These are phyloP conservation scores for Trichoderma pleuroti DNA, from an alignment of 2,329 filamentous ascomycete genomes.

Conservation along the genomic window DNA sequence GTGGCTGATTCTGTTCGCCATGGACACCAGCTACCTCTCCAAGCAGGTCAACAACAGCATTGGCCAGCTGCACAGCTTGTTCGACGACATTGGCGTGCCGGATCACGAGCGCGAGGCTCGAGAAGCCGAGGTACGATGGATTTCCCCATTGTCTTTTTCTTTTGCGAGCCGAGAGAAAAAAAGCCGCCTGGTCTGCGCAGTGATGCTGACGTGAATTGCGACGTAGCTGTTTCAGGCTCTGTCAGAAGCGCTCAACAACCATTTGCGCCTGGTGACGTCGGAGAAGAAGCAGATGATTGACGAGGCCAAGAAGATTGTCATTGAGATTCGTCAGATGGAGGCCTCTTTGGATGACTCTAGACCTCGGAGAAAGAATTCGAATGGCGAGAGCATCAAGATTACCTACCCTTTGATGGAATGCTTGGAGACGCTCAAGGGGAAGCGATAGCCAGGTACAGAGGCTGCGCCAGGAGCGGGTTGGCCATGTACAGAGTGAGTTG, in stretches of 20 bases:
- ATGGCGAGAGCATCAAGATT: slow-evolving; percentile 67
- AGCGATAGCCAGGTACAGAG: slow-evolving; percentile 75
- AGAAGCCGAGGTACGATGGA: slow-evolving; percentile 71
- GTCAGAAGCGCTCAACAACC: slow-evolving; percentile 86
- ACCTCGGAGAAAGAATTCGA: slow-evolving; percentile 60
- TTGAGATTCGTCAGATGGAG: slow-evolving; percentile 90
- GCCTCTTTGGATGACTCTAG: slow-evolving; percentile 76
- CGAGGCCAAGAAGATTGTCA: slow-evolving; percentile 81
- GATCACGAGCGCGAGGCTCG: slow-evolving; percentile 85
- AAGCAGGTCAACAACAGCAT: slow-evolving; percentile 96
- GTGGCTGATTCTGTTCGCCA: slow-evolving; percentile 35
- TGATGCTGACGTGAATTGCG: not conserved
- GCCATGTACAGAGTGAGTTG: slow-evolving; percentile 84
- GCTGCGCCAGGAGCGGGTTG: slow-evolving; percentile 85
- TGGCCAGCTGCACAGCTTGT: slow-evolving; percentile 85
- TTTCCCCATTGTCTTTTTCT: not conserved
- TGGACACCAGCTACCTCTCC: slow-evolving; percentile 90
- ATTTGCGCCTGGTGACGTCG: slow-evolving; percentile 75
- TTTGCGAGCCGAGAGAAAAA: not conserved
- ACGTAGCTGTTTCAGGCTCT: slow-evolving; percentile 81
- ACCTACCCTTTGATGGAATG: slow-evolving; percentile 82
- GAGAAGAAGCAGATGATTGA: slow-evolving; percentile 92
- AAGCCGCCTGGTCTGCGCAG: not conserved
- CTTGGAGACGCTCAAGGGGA: slow-evolving; percentile 77
- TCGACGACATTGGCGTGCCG: slow-evolving; percentile 96